These are phyloP conservation scores for Phytomonas serpens DNA, from an alignment of 208 protist species.

Conservation along the genomic window DNA sequence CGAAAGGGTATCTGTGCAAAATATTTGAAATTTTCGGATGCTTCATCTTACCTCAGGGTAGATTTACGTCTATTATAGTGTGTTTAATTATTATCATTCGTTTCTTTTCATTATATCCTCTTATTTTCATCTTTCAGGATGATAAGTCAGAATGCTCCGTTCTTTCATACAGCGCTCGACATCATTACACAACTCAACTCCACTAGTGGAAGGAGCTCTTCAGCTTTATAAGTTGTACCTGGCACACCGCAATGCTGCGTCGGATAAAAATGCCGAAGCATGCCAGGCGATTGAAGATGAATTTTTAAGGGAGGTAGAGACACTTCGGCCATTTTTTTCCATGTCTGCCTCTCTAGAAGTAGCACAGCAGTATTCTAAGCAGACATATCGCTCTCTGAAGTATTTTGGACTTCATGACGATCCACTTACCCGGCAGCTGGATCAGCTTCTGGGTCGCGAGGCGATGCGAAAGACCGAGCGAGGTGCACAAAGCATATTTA, in stretches of 20 bases:
- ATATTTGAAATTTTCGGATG: not conserved
- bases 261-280: slow-evolving; percentile 44
- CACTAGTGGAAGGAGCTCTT: slow-evolving; percentile 69
- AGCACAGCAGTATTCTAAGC: slow-evolving; percentile 61
- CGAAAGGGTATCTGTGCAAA: not conserved
- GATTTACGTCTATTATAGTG: not conserved
- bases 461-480: slow-evolving; percentile 33
- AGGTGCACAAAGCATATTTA: slow-evolving; percentile 21
- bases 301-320: slow-evolving; percentile 71
- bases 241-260: slow-evolving; percentile 60
- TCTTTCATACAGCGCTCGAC: slow-evolving; percentile 20
- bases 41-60: not conserved
- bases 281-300: slow-evolving; percentile 71
- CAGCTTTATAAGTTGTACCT: slow-evolving; percentile 81
- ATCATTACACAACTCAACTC: slow-evolving; percentile 39
- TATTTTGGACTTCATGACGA: slow-evolving; percentile 81
- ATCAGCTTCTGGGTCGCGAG: slow-evolving; percentile 57
- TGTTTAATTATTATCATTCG: not conserved
- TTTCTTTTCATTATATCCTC: not conserved
- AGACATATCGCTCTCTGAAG: slow-evolving; percentile 49
- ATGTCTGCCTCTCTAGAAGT: slow-evolving; percentile 62
- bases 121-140: not conserved
- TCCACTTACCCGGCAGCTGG: slow-evolving; percentile 75
- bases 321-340: slow-evolving; percentile 75
- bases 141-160: not conserved